Base-by-base conservation (phyloP, 345 rosid genomes). In the Linum lewisii region DNA sequence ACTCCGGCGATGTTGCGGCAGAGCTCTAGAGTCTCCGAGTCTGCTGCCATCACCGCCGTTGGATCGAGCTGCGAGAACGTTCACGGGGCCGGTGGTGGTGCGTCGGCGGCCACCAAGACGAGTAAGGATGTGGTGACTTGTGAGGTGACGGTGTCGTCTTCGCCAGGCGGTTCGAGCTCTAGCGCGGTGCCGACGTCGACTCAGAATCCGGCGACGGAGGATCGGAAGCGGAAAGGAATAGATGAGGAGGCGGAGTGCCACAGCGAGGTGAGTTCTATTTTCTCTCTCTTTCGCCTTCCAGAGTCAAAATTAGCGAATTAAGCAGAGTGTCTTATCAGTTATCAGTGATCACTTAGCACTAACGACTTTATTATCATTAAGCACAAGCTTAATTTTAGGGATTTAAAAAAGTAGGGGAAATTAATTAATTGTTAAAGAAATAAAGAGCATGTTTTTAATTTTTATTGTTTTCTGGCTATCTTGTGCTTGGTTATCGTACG, bases 161-260 rank as follows among this genome's bases (percentile, higher is more conserved):
- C 84, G 1, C 77, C 90, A 0, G 77, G 73, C 5, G 69, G 69
- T 29, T 83, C 92, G 4, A 88, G 84, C 61, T 75, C 52, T 15
- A 85, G 86, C 64, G 84, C 81, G 0, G 84, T 78, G 67, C 81
- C 72, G 37, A 37, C 57, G 34, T 29, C 34, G 44, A 23, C 71
- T 57, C 77, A 60, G 54, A 77, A 69, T 61, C 63, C 66, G 67
- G 54, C 75, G 66, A 44, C 68, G 16, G 86, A 75, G 34, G 82
- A 82, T 45, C 79, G 83, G 60, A 92, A 88, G 74, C 84, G 95
- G 14, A 86, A 83, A 57, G 95, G 79, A 38, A 72, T 73, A 29
- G 92, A 84, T 24, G 95, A 78, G 49, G 84, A 77, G 7, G 57
- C 64, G 51, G 84, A 88, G 57, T 73, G 68, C 44, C 82, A 71